These are phyloP conservation scores for Danielozyma ontarioensis DNA, from an alignment of 805 yeast species.

Conservation along the genomic window DNA sequence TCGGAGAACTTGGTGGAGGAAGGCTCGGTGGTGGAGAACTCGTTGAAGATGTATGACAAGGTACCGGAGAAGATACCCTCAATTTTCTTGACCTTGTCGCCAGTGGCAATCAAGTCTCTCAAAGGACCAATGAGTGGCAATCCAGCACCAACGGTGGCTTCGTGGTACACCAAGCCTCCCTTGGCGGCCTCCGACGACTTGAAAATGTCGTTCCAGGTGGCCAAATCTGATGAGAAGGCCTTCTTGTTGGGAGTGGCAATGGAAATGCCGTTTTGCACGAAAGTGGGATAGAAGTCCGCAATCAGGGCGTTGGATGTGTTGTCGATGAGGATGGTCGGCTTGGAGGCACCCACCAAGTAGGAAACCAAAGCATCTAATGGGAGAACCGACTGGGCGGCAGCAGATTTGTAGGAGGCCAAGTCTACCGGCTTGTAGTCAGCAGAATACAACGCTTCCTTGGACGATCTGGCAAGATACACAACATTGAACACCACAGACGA, in stretches of 20 bases:
- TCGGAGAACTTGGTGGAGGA: slow-evolving; percentile 73
- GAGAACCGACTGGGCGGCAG: slow-evolving; percentile 43
- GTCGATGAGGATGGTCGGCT: slow-evolving; percentile 83
- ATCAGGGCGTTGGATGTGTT: slow-evolving; percentile 83
- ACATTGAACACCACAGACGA: slow-evolving; percentile 68
- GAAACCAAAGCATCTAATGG: slow-evolving; percentile 53
- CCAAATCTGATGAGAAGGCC: slow-evolving; percentile 79
- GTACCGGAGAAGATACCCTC: slow-evolving; percentile 98
- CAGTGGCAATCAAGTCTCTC: slow-evolving; percentile 84
- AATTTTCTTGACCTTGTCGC: slow-evolving; percentile 84
- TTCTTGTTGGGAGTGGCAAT: slow-evolving; percentile 98
- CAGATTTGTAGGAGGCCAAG: slow-evolving; percentile 51
- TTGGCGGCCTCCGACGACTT: slow-evolving; percentile 44
- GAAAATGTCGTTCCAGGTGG: slow-evolving; percentile 75
- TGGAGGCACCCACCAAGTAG: slow-evolving; percentile 59
- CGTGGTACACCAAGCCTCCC: slow-evolving; percentile 85
- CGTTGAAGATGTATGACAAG: slow-evolving; percentile 90
- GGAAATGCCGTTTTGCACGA: slow-evolving; percentile 74
- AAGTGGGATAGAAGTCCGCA: slow-evolving; percentile 72
- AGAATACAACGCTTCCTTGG: slow-evolving; percentile 64
- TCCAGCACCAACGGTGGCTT: slow-evolving; percentile 99
- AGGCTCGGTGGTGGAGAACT: slow-evolving; percentile 68
- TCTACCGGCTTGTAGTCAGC: slow-evolving; percentile 69
- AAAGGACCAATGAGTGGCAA: slow-evolving; percentile 87
- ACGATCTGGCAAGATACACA: slow-evolving; percentile 68